Evolutionary conservation across 441 rosid genomes (phyloP).

Genomic region (Populus hybrid): DNA sequence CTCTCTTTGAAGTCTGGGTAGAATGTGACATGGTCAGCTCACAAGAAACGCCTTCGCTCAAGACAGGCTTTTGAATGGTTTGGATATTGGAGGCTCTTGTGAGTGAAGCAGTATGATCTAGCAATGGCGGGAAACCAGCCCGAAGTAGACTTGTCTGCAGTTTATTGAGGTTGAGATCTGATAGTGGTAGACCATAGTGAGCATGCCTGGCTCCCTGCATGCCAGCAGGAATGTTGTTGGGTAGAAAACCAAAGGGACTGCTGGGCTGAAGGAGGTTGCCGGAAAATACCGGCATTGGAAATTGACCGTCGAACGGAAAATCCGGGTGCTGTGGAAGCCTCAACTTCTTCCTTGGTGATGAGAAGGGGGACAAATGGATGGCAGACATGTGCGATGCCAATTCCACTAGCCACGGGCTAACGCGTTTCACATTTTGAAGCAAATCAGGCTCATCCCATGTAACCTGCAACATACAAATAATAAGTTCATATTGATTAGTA

Average conservation of each 20-base stretch:
- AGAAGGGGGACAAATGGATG: conserved; percentile 59
- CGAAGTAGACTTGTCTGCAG: conserved; percentile 42
- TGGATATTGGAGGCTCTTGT: conserved; percentile 28
- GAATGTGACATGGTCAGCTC: conserved; percentile 29
- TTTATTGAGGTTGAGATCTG: conserved; percentile 51
- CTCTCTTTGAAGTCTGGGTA: conserved; percentile 30
- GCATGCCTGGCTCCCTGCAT: conserved; percentile 99
- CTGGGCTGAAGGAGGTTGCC: conserved; percentile 55
- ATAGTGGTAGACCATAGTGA: conserved; percentile 50
- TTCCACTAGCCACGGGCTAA: conserved; percentile 93
- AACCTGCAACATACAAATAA: conserved; percentile 47
- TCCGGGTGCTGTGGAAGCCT: conserved; percentile 63
- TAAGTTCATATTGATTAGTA: not conserved
- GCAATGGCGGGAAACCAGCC: conserved; percentile 34
- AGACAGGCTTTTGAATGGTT: conserved; percentile 34
- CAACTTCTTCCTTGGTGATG: conserved; percentile 31
- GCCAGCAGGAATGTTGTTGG: conserved; percentile 89
- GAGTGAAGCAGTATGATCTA: conserved; percentile 24
- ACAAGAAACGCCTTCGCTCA: conserved; percentile 46
- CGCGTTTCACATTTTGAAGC: conserved; percentile 39
- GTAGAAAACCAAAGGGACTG: conserved; percentile 55
- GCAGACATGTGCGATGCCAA: conserved; percentile 70
- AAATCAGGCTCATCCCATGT: conserved; percentile 93
- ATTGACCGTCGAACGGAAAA: conserved; percentile 51
- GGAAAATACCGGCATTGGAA: conserved; percentile 43